Evolutionary conservation across 495 filamentous ascomycete species (phyloP), one percentile per base, ranked within the genome.

Genomic region (Penicillium robsamsonii): DNA sequence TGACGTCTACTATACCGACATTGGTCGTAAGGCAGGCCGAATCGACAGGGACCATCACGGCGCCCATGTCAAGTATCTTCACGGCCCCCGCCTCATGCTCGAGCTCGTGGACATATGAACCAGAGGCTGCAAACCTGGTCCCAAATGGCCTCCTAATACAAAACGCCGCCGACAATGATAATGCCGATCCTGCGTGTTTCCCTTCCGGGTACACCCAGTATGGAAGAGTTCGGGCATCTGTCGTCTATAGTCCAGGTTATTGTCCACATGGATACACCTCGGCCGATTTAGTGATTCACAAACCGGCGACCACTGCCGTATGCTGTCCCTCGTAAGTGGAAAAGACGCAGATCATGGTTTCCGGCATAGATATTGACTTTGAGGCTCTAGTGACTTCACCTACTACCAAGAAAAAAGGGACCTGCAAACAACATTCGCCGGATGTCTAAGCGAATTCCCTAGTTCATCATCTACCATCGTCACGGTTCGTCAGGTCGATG

Each of bases 251-350:
- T 20, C 63, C 63, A 20, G 63, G 60, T 4, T 60, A 31, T 24
- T 66, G 63, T 45, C 59, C 63, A 25, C n/a, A 8, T 2, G 63
- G 63, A 24, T 66, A 66, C 41, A 62, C 56, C 42, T 53, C 63
- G 8, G 59, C 59, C 22, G 41, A 57, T 35, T 25, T 66, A 37
- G 44, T 24, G 12, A 46, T 60, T 20, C 49, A 53, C 3, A 38
- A 35, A 7, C 35, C 48, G 3, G 30, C 40, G 1, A 66, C 63
- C 4, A 56, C 59, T 9, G 63, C 63, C 6, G 42, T 60, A 9
- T 66, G 63, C 51, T 66, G 63, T 50, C 46, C 29, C 17, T 62
- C 57, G 60, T 66, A 57, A 27, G 52, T 48, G 25, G 12, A n/a
- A 4, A 27, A 17, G 13, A 27, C 11, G 40, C 4, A 8, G 0